Conservation (phyloP, 192 early-diverging fungal species). For the Gaertneriomyces sp. region DNA sequence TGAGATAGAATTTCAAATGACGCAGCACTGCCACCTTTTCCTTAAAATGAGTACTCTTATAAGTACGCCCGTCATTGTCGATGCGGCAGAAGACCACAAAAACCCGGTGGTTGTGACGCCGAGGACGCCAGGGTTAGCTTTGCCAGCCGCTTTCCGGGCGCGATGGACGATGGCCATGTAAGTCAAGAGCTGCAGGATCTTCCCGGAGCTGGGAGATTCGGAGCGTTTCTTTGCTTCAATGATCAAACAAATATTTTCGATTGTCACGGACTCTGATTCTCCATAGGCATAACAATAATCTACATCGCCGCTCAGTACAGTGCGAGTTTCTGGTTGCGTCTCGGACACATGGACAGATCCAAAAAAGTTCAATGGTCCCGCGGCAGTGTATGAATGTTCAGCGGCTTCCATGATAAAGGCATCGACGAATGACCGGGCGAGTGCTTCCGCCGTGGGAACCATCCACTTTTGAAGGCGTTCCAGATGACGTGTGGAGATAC, state of each 20-base stretch:
- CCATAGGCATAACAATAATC: conserved; percentile 11
- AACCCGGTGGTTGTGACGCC: conserved; percentile 1
- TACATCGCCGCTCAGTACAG: not conserved
- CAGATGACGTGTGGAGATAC: too few relatives aligned
- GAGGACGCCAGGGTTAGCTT: conserved; percentile 1
- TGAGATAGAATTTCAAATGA: not conserved
- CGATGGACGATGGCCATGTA: conserved; percentile 16
- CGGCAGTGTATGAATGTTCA: not conserved
- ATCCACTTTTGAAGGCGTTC: conserved; percentile 10
- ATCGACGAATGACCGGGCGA: conserved; percentile 4
- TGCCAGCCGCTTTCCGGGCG: not conserved
- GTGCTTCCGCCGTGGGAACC: not conserved
- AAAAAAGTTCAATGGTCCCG: not conserved
- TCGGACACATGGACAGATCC: conserved; percentile 1
- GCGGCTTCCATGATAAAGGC: conserved; percentile 7
- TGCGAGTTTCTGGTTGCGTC: not conserved
- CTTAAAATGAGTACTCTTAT: not conserved
- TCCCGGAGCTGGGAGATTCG: not conserved
- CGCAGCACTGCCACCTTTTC: not conserved
- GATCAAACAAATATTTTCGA: not conserved
- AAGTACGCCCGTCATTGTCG: conserved; percentile 7
- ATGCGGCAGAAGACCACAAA: conserved; percentile 9
- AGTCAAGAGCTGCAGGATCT: not conserved
- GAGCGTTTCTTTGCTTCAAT: not conserved
- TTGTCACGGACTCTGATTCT: not conserved